Base-by-base conservation (phyloP, 2,329 filamentous ascomycete species). In the Teratosphaeria viscida region DNA sequence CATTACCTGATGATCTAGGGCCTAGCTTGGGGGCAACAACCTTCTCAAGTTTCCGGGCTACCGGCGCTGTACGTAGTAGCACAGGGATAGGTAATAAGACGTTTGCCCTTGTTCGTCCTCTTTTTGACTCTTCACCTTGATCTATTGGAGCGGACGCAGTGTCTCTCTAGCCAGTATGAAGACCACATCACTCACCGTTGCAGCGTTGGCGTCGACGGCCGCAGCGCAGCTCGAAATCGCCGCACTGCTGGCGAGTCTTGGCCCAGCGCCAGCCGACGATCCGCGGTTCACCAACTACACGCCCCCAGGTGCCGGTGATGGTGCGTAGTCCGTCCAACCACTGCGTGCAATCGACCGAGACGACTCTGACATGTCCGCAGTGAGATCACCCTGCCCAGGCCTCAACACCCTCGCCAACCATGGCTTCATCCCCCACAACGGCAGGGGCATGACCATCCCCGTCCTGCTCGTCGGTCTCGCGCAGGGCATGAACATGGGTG, bases 361-460 rank as follows among this genome's bases (percentile, higher is more conserved):
- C 19, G n/a, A 10, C n/a, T 32, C 34, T 49, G 10, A 49, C 47
- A 32, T 37, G 12, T 5, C 8, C 49, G 12, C 57, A 65, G 68
- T 68, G 27, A 64, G 67, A n/a, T 66, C 63, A 8, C 67, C 68
- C 10, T 70, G 67, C 37, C 67, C 68, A 3, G 68, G 68, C 10
- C 60, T 70, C 52, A 68, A 68, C 56, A 47, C 65, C 14, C 57
- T 68, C n/a, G 63, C 63, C 39, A 65, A 65, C 59, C 63, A 65
- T 58, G 59, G 65, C 52, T 68, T 69, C 62, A 60, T 69, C 52
- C 64, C 63, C n/a, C 65, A 64, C 55, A 56, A 67, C 56, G 67
- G 66, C 26, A 57, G 57, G 16, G 54, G 64, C 58, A 66, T 67
- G 60, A 68, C 64, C 6, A 43, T 70, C 19, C 67, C 68, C 12